A percentile compares a stretch with the other conserved stretches of the same genome.
These are phyloP conservation scores for Westerdykella sp. DNA, from an alignment of 2,329 filamentous ascomycete genomes.

Conservation along the genomic window DNA sequence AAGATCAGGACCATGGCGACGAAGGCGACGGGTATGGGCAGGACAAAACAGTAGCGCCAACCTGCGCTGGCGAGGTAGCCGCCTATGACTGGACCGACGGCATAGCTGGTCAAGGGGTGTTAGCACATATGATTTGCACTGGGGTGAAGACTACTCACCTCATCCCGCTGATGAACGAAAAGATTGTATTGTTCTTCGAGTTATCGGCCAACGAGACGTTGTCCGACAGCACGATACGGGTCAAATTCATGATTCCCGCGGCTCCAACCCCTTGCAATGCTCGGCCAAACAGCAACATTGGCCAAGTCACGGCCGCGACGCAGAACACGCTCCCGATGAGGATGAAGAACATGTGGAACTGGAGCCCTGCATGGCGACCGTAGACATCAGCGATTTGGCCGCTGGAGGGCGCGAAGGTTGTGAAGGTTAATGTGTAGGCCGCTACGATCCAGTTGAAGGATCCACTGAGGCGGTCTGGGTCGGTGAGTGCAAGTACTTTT, in stretches of 20 bases:
- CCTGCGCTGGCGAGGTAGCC: conserved; percentile 50
- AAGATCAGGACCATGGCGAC: conserved; percentile 51
- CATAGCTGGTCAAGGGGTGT: conserved; percentile 40
- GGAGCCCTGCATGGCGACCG: conserved; percentile 55
- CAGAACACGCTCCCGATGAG: conserved; percentile 57
- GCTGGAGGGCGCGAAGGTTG: conserved; percentile 61
- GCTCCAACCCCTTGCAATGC: conserved; percentile 58
- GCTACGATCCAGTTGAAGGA: conserved; percentile 57
- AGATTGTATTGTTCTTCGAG: conserved; percentile 63
- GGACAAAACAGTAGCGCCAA: conserved; percentile 64
- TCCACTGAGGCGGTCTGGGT: conserved; percentile 49
- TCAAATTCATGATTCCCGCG: conserved; percentile 55
- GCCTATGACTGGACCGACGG: conserved; percentile 57
- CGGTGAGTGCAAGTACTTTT: conserved; percentile 1
- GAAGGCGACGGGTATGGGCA: conserved; percentile 37
- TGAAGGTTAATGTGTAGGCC: conserved; percentile 60
- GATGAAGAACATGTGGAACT: conserved; percentile 47
- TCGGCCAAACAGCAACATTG: conserved; percentile 56
- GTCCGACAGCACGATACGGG: conserved; percentile 59
- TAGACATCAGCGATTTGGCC: conserved; percentile 61
- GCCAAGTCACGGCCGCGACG: conserved; percentile 53
- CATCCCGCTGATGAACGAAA: conserved; percentile 54
- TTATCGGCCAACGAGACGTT: conserved; percentile 63
- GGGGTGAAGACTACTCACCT: conserved; percentile 21
- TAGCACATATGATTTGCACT: neutral